Conservation (phyloP, 352 stramenopile genomes). For the Pythium insidiosum region DNA sequence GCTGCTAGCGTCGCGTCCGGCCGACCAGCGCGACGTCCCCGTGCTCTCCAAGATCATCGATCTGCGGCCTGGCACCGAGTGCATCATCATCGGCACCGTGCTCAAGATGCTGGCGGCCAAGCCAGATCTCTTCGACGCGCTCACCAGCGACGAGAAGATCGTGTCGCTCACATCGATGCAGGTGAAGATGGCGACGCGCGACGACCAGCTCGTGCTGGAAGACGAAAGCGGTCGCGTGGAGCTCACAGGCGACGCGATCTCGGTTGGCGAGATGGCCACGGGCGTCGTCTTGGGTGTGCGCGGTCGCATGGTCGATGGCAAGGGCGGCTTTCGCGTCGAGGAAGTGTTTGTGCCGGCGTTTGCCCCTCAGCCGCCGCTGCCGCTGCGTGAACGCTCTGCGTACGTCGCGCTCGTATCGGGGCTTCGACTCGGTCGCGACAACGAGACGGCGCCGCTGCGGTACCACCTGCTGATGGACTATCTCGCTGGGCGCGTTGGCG, state of each 20-base stretch:
- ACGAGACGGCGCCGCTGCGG: slow-evolving; percentile 27
- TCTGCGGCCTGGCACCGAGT: slow-evolving; percentile 52
- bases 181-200: slow-evolving; percentile 39
- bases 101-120: slow-evolving; percentile 76
- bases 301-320: slow-evolving; percentile 35
- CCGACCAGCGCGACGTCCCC: slow-evolving; percentile 7
- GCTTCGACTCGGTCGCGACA: slow-evolving; percentile 31
- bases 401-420: slow-evolving; percentile 69
- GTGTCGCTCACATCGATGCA: slow-evolving; percentile 23
- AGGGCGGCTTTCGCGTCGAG: slow-evolving; percentile 45
- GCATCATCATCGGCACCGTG: slow-evolving; percentile 74
- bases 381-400: slow-evolving; percentile 34
- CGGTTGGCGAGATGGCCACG: slow-evolving; percentile 47
- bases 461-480: slow-evolving; percentile 76
- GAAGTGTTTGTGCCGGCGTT: slow-evolving; percentile 49
- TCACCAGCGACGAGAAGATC: slow-evolving; percentile 51
- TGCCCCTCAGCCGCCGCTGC: slow-evolving; percentile 32
- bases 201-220: slow-evolving; percentile 80
- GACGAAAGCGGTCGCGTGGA: slow-evolving; percentile 84
- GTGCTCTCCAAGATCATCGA: slow-evolving; percentile 75
- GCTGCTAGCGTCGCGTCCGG: too few relatives aligned
- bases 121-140: slow-evolving; percentile 77
- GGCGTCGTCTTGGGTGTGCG: slow-evolving; percentile 68
- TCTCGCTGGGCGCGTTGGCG: slow-evolving; percentile 50
- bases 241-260: slow-evolving; percentile 46